Evolutionary conservation across 2,329 filamentous ascomycete species (phyloP).

Genomic region (Cladosporium sphaerospermum): DNA sequence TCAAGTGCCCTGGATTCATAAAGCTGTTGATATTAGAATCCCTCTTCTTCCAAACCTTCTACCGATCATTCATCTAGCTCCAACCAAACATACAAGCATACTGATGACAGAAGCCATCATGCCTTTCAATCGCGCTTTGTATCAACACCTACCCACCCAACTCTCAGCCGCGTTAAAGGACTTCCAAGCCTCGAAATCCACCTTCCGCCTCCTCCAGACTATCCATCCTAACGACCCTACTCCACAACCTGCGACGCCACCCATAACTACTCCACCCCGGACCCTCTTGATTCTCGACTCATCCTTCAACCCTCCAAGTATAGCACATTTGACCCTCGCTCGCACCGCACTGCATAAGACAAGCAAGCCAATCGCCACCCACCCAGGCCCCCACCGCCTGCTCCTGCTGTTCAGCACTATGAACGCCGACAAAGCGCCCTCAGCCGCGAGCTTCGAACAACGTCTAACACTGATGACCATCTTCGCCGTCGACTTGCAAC

Average conservation of each 20-base stretch:
- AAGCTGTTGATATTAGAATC: no score
- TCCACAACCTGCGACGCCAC: constrained; percentile 16
- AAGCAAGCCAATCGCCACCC: constrained; percentile 19
- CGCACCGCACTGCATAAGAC: constrained; percentile 44
- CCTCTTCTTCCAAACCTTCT: no score
- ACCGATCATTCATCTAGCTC: no score
- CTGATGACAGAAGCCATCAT: constrained; percentile 15
- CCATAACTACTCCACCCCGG: constrained; percentile 19
- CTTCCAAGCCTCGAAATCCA: constrained; percentile 36
- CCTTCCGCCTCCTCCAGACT: constrained; percentile 32
- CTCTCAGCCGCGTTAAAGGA: constrained; percentile 37
- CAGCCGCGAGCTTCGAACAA: constrained; percentile 61
- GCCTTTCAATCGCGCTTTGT: constrained; percentile 10
- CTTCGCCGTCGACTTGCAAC: constrained; percentile 53
- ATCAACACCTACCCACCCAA: constrained; percentile 29
- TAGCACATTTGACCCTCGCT: constrained; percentile 52
- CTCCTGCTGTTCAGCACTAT: constrained; percentile 57
- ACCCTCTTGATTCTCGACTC: constrained; percentile 59
- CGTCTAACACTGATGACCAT: constrained; percentile 65
- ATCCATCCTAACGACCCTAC: constrained; percentile 18
- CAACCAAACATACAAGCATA: no score
- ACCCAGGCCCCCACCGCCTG: constrained; percentile 40
- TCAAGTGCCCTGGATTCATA: no score
- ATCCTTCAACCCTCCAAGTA: constrained; percentile 60
- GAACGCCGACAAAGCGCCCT: constrained; percentile 61